Base-by-base conservation (phyloP, 768 basidiomycete genomes). In the Lyophyllum semitale region DNA sequence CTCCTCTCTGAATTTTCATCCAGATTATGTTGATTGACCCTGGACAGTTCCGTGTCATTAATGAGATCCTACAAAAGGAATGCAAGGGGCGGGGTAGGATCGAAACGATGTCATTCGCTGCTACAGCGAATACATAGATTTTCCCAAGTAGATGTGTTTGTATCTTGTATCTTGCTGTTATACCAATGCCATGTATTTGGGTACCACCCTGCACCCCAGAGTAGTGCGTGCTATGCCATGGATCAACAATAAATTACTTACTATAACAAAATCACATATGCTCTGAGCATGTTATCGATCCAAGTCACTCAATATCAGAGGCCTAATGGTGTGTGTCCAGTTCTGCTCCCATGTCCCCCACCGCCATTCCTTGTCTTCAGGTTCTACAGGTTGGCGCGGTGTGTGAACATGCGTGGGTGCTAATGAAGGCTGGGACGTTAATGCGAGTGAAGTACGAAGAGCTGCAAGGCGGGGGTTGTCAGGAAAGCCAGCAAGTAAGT, bases 21-120 rank as follows among this genome's bases (percentile, higher is more conserved):
- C 63, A 98, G 96, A 83, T 89, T 44, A 80, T 96, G 76, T 79
- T 96, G 52, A 98, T 98, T 57, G 95, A 98, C 67, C 96, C 97
- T 4, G 84, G 90, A 38, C 88, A 91, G 62, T 96, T 97, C 82
- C 85, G 91, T 32, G 79, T 89, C 18, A 82, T 99, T 60, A 91
- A 89, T 63, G 96, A 98, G 57, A 71, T 98, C 38, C 72, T 98
- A 55, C 91, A 95, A 68, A 91, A 89, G 67, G 91, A 98, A 67
- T 89, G 88, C 66, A 95, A 96, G 70, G 93, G 93, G 17, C 82
- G 83, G 60, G 92, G 93, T 1, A 79, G 90, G 48, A 76, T 98
- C 37, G 96, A 98, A 71, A 95, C 94, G 0, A 67, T 93, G 63
- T 77, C 84, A 12, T 85, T 89, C 57, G 80, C 89, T 40, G 87